Conservation (phyloP, 345 rosid species). For the Eucalyptus curtisii region DNA sequence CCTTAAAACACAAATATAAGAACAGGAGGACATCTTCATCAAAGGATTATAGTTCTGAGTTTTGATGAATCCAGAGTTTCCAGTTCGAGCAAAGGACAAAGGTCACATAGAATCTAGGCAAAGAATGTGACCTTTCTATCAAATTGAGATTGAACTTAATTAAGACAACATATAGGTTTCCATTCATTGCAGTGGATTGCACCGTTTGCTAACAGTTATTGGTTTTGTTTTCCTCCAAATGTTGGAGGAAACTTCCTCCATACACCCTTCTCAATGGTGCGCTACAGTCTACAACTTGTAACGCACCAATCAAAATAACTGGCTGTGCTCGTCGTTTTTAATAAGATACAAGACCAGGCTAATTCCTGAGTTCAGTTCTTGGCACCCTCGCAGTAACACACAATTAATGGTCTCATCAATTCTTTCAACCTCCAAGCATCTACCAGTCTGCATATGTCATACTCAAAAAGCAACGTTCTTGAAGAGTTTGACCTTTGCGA, state of each 20-base stretch:
- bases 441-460: not conserved
- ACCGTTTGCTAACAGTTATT: not conserved
- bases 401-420: not conserved
- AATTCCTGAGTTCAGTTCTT: not conserved
- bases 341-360: not conserved
- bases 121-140: not conserved
- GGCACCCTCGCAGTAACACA: not conserved
- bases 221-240: not conserved
- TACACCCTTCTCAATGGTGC: not conserved
- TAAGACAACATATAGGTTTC: not conserved
- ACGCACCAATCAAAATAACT: not conserved
- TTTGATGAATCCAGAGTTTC: not conserved
- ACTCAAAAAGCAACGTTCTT: not conserved
- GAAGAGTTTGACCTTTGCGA: not conserved
- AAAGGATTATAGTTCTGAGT: not conserved
- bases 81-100: not conserved
- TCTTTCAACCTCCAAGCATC: not conserved
- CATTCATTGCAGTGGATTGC: not conserved
- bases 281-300: not conserved
- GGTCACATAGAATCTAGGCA: not conserved
- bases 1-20: not conserved
- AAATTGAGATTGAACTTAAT: not conserved
- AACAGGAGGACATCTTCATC: not conserved
- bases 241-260: not conserved
- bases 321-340: not conserved